Evolutionary conservation across 768 basidiomycete species (phyloP).

Genomic region (Harrya chromipes): DNA sequence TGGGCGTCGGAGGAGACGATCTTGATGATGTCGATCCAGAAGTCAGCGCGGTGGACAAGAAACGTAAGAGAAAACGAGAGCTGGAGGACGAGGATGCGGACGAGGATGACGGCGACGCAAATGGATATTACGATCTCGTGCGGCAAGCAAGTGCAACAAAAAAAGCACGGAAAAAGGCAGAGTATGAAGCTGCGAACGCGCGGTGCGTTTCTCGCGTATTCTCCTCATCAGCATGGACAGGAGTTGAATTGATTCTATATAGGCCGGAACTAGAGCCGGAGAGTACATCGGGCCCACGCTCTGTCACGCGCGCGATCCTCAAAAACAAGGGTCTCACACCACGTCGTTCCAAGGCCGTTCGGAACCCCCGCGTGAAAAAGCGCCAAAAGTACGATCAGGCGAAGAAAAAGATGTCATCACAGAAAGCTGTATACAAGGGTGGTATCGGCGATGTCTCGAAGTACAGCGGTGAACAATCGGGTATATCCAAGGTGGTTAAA

Average conservation of each 20-base stretch:
- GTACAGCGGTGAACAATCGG: constrained; percentile 90
- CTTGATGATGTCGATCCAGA: constrained; percentile 57
- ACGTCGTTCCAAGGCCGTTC: constrained; percentile 79
- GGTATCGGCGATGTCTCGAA: constrained; percentile 68
- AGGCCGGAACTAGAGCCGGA: constrained; percentile 37
- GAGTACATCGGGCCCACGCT: constrained; percentile 70
- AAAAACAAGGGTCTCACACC: constrained; percentile 95
- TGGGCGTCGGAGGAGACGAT: constrained; percentile 60
- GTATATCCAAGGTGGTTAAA: constrained; percentile 90
- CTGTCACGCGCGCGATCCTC: constrained; percentile 86
- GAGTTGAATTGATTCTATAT: constrained; percentile 1
- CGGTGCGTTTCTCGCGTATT: constrained; percentile 42
- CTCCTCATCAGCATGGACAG: constrained; percentile 7
- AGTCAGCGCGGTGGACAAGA: constrained; percentile 29
- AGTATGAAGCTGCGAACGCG: constrained; percentile 65
- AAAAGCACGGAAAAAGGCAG: constrained; percentile 77
- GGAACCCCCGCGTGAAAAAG: constrained; percentile 98
- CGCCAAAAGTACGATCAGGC: constrained; percentile 91
- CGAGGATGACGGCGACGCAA: constrained; percentile 47
- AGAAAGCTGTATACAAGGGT: constrained; percentile 91
- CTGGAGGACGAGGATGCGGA: constrained; percentile 39
- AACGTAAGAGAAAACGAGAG: constrained; percentile 38
- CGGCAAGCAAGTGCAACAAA: constrained; percentile 66
- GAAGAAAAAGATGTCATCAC: constrained; percentile 86
- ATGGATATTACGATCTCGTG: constrained; percentile 91